Evolutionary conservation across 2,329 filamentous ascomycete genomes (phyloP).

Genomic region (Fusarium sp.): DNA sequence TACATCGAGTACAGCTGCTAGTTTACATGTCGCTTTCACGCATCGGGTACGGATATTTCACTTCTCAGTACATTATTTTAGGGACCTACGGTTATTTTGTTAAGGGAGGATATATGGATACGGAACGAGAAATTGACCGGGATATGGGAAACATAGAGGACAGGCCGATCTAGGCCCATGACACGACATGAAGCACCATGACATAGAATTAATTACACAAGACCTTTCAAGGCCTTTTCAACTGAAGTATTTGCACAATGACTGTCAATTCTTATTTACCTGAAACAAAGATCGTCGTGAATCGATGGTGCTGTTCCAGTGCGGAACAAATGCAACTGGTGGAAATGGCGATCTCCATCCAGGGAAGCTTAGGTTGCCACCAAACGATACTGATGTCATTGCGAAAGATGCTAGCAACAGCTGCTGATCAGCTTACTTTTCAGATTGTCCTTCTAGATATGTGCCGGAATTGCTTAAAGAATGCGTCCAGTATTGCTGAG

Average conservation of each 20-base stretch:
- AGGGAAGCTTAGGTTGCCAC: neutral
- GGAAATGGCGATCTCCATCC: neutral
- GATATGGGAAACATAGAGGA: slow-evolving; percentile 1
- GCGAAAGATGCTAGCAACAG: neutral
- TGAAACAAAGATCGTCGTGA: neutral
- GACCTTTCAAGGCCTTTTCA: neutral
- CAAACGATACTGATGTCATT: neutral
- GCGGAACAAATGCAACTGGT: neutral
- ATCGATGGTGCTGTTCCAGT: neutral
- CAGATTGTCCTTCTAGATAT: neutral
- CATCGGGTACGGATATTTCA: neutral
- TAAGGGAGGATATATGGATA: neutral
- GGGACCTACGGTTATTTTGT: neutral
- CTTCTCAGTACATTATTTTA: slow-evolving; percentile 21
- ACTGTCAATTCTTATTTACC: neutral
- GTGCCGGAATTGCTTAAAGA: neutral
- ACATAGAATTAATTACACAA: slow-evolving; percentile 19
- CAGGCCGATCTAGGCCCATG: slow-evolving; percentile 1
- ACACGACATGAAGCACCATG: slow-evolving; percentile 16
- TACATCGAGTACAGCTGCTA: slow-evolving; percentile 44
- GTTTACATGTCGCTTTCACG: neutral
- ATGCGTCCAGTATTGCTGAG: too few species aligned
- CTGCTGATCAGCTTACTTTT: neutral
- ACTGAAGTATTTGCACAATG: neutral
- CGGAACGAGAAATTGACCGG: neutral